These are phyloP conservation scores for Flueggea neowawraea DNA, from an alignment of 441 rosid species.

Conservation along the genomic window DNA sequence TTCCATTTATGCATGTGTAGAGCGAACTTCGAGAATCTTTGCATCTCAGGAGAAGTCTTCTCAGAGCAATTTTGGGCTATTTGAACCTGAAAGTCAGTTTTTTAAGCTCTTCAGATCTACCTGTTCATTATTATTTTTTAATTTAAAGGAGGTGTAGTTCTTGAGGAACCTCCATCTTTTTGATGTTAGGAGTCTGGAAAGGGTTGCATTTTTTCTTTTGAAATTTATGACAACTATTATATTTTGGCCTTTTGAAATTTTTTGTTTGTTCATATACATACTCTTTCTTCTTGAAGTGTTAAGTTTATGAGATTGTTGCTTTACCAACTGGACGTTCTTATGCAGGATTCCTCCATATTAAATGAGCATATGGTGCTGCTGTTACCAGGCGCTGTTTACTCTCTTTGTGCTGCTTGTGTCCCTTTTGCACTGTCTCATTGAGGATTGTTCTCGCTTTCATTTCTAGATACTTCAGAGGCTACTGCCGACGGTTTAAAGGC, in stretches of 20 bases:
- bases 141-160: too few relatives aligned
- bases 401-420: conserved; percentile 75
- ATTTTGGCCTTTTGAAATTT: background rate
- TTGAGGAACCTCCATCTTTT: too few relatives aligned
- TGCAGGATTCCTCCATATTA: conserved; percentile 56
- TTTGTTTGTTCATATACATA: background rate
- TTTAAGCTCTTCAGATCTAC: background rate
- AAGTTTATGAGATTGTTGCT: conserved; percentile 7
- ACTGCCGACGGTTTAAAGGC: conserved; percentile 51
- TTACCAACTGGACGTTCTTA: conserved; percentile 8
- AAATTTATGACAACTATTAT: background rate
- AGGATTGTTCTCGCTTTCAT: conserved; percentile 23
- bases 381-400: conserved; percentile 82
- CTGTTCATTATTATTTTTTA: background rate
- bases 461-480: conserved; percentile 15
- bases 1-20: conserved; percentile 36
- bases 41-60: conserved; percentile 78
- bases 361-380: conserved; percentile 55
- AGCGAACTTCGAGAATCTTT: conserved; percentile 78
- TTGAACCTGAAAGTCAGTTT: conserved; percentile 70
- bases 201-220: background rate
- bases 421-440: conserved; percentile 40
- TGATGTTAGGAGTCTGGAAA: too few relatives aligned
- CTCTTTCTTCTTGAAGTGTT: background rate
- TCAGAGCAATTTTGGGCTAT: conserved; percentile 57